Base-by-base conservation (phyloP, 163 green algal species). In the Scenedesmus sp. region DNA sequence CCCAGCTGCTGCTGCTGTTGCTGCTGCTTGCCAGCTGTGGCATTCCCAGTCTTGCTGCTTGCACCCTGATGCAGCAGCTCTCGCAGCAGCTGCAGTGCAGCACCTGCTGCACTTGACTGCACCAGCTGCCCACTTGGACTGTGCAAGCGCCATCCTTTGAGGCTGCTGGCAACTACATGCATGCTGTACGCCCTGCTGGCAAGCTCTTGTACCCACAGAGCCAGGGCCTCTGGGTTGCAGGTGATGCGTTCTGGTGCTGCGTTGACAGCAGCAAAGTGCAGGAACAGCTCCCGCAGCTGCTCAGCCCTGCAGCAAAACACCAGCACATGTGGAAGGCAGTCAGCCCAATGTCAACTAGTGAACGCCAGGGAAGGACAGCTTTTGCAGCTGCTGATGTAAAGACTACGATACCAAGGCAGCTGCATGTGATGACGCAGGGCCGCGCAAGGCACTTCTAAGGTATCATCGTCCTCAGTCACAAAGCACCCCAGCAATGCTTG, bases 181-280 rank as follows among this genome's bases (percentile, higher is more conserved):
- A 94, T 56, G 83, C 83, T 90, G 44, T 92, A 92, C 4, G 89
- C 92, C 12, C 92, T 65, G 90, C 82, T 90, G 33, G 88, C 87
- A 0, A 94, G 61, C 90, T 93, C 90, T 87, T 93, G 92, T 33
- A 86, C 80, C 92, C 92, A 94, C n/a, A 92, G 81, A 22, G 86
- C 76, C 56, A 94, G 78, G 10, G 86, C 90, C 40, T 93, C 86
- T 35, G 86, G 59, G 76, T 76, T 91, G 61, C 81, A 16, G 10
- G 85, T 94, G 73, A 94, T 51, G n/a, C 10, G 22, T 3, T 72
- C 82, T 10, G 90, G 90, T 46, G 92, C 92, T 22, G 49, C 44
- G 83, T 94, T 94, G 46, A 87, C 44, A 12, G 86, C 80, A 20
- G 92, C 92, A 68, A 94, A 86, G 86, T 94, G 92, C 46, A 92